Evolutionary conservation across 306 rosid species (phyloP), one percentile per base, ranked within the genome.

Genomic region (Coriaria nepalensis): DNA sequence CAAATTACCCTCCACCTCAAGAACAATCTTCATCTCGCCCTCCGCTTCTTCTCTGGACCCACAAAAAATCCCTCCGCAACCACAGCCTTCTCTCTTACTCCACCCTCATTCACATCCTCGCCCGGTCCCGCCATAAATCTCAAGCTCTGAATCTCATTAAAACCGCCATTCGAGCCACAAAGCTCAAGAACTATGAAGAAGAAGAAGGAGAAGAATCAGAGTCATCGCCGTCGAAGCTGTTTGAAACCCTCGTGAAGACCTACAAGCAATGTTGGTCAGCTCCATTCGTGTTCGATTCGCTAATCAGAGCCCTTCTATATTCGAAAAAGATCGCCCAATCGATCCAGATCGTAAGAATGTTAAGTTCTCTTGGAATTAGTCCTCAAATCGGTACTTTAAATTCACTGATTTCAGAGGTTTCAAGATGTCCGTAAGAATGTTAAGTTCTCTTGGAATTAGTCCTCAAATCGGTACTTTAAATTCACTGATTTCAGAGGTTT

Each of bases 231-330:
- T 10, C 78, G 67, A 68, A 67, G 62, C 66, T 87, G 43, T 87
- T 87, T 7, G 58, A 80, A 45, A 44, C 71, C 34, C 85, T 87
- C 0, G 78, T 74, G 4, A 80, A 40, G 51, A 73, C 81, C 13
- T 87, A 83, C 43, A 66, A 54, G 13, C 66, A 55, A 41, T 80
- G 83, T 41, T 87, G 70, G 0, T 87, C 93, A 6, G 79, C 94
- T 5, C 94, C 94, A 0, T 87, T 87, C 43, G 88, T 87, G 33
- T 80, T 87, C 15, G 88, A 80, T 66, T 66, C 80, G 52, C 57
- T 87, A 37, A 60, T 87, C 43, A 55, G 68, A 59, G 74, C 93
- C n/a, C 82, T 77, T 61, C 37, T 83, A 55, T 71, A 74, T 8
- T 74, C 83, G 0, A 76, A 69, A 35, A 81, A 72, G 33, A 12